Base-by-base conservation (phyloP, 2,329 filamentous ascomycete species). In the Aspergillus sp. region DNA sequence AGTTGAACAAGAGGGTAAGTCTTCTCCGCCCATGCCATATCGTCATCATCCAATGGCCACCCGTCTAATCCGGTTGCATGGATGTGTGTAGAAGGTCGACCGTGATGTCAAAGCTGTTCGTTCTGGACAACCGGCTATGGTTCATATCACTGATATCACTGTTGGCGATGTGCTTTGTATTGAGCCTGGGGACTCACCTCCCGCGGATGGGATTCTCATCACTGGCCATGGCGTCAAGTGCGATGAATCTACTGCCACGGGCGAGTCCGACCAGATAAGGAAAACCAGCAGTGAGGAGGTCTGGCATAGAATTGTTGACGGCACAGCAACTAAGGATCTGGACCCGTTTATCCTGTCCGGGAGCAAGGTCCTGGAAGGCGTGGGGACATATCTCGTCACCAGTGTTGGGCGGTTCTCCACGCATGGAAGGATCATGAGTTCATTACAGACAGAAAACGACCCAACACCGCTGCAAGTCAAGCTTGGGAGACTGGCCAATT, bases 291-390 rank as follows among this genome's bases (percentile, higher is more conserved):
- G 76, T 7, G 71, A 79, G n/a, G 76, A 81, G 47, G 81, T 81
- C 31, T 81, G 76, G 67, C 67, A 75, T 33, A 69, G 72, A 3
- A 70, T 85, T 26, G 67, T 77, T 38, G 70, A 74, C 6, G 73
- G 78, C 9, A 72, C 67, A 10, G 73, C 72, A 12, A 68, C 70
- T 4, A 76, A 73, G 45, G 76, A 81, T 37, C 67, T 83, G 4
- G 84, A 89, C 54, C 86, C 86, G 0, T 90, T 90, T 64, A 87
- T 90, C 49, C 72, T 89, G 7, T 88, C 85, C 29, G 86, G 86
- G 29, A 82, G 82, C 2, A 87, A 86, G 49, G 80, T 90, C 12
- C 79, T 79, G 0, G 83, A 88, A 55, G 86, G 86, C 44, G 74
- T 86, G 7, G 86, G 86, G 7, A 80, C 78, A 8, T 90, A 86